Base-by-base conservation (phyloP, 2,329 filamentous ascomycete genomes). In the Aschersonia sp. region DNA sequence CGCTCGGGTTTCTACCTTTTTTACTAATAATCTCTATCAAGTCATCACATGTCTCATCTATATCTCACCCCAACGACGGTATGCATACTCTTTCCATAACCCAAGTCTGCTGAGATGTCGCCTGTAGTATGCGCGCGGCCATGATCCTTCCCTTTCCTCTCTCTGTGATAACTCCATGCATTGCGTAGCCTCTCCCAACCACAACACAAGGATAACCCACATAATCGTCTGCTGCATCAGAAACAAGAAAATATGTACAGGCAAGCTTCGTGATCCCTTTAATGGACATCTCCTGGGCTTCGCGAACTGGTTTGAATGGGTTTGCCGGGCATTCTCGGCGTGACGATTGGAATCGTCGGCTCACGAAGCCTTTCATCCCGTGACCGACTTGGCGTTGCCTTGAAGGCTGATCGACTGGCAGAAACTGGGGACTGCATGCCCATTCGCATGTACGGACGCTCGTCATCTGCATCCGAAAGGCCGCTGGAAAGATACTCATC, bases 401-500 rank as follows among this genome's bases (percentile, higher is more conserved):
- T 56, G 41, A 60, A 50, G 22, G 54, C 58, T n/a, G 66, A 73
- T 39, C 77, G 67, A 11, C 78, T 77, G 42, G 73, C 70, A 49
- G 79, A 72, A 33, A 73, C 68, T 5, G 76, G 63, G 0, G 78
- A 75, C 51, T 73, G 76, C 53, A 82, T 74, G 68, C 81, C 79
- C 48, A 70, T 78, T 54, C 81, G 78, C 30, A 76, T 62, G 41
- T 59, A 64, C 4, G 64, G 64, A 57, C 72, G 53, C 62, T 80
- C 68, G 55, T 80, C 68, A 61, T 88, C 85, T 11, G 80, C 80
- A 54, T 96, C 90, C 0, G 87, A 94, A 55, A 90, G 83, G 0
- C 84, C 74, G 46, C 85, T 85, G 42, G 86, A 81, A 1, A 72
- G 69, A 42, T 75, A 71, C 54, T 95, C 88, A 49, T 94, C 87